Percentiles rank a stretch among this genome's conserved stretches.
Evolutionary conservation across 2,329 filamentous ascomycete genomes (phyloP).

Genomic region (Aaosphaeria pasadenensis): DNA sequence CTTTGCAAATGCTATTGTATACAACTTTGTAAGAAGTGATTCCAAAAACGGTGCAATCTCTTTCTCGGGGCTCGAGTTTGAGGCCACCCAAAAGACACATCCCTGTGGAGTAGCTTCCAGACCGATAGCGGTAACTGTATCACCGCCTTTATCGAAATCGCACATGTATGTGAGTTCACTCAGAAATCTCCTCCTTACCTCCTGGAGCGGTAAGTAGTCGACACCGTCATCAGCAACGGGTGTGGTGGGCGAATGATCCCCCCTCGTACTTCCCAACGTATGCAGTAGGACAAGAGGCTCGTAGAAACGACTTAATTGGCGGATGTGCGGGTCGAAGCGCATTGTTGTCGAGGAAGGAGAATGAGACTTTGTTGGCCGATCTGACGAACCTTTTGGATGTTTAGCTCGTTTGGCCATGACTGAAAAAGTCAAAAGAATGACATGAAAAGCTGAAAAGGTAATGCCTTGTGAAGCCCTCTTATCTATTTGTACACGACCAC

Average conservation of each 20-base stretch:
- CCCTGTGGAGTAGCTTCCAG: slow-evolving; percentile 9
- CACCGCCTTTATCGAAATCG: slow-evolving; percentile 11
- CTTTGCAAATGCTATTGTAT: background rate
- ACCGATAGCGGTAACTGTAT: slow-evolving; percentile 11
- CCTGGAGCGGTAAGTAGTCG: background rate
- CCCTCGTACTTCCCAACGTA: background rate
- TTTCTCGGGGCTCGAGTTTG: slow-evolving; percentile 4
- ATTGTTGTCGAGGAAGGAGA: too few relatives aligned
- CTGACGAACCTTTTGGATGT: too few relatives aligned
- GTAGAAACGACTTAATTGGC: background rate
- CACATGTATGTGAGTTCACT: slow-evolving; percentile 8
- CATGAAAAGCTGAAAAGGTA: too few relatives aligned
- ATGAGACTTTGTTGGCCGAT: too few relatives aligned
- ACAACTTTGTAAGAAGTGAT: slow-evolving; percentile 3
- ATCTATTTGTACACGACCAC: too few relatives aligned
- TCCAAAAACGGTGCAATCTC: slow-evolving; percentile 8
- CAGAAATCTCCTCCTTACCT: slow-evolving; percentile 8
- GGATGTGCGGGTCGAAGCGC: too few relatives aligned
- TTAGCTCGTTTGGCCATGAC: too few relatives aligned
- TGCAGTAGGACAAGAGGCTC: background rate
- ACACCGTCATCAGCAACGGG: background rate
- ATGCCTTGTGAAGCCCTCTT: too few relatives aligned
- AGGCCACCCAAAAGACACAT: slow-evolving; percentile 12
- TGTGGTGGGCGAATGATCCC: background rate
- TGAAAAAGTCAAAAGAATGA: too few relatives aligned